Evolutionary conservation across 371 early-diverging fungal genomes (phyloP), one percentile per base, ranked within the genome.

Genomic region (Nematocida sp.): DNA sequence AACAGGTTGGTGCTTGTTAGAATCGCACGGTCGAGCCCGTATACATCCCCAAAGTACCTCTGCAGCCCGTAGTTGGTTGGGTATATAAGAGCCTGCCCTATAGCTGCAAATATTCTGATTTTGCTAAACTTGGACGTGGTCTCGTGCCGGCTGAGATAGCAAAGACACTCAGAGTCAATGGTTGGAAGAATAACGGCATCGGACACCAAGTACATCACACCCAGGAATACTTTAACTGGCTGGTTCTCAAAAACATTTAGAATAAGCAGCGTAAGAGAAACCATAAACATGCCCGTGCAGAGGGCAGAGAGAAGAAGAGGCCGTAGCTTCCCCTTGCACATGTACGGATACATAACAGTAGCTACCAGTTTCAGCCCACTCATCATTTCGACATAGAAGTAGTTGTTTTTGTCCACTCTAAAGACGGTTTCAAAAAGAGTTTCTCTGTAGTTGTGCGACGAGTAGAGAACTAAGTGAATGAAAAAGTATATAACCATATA

Each of bases 121-220:
- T 3, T 60, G 1, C 74, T 36, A 45, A 63, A 70, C 3, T 32
- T 62, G 2, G 31, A 15, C 11, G 34, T 17, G 1, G 56, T 37
- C 4, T 21, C 37, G 11, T 56, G 27, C 4, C 41, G 27, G 48
- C 25, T 43, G 1, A 70, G 48, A 48, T 58, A 5, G 27, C 60
- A 45, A 4, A 70, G 50, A 38, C 74, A 70, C 43, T 57, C 74
- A 15, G 74, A 43, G 31, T 70, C 74, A 50, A 70, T 70, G 7
- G 74, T 60, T 2, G 74, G 74, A 32, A 70, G 74, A 70, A 70
- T 70, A 8, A 60, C 45, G 2, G 74, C 54, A 27, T 70, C 74
- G 21, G 74, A 25, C 11, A 70, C 34, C 31, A 70, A 43, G 48
- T 60, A 50, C 2, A 62, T 15, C 11, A 41, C 31, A 36, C 74